Base-by-base conservation (phyloP, 495 filamentous ascomycete genomes). In the Penicillium canescens region DNA sequence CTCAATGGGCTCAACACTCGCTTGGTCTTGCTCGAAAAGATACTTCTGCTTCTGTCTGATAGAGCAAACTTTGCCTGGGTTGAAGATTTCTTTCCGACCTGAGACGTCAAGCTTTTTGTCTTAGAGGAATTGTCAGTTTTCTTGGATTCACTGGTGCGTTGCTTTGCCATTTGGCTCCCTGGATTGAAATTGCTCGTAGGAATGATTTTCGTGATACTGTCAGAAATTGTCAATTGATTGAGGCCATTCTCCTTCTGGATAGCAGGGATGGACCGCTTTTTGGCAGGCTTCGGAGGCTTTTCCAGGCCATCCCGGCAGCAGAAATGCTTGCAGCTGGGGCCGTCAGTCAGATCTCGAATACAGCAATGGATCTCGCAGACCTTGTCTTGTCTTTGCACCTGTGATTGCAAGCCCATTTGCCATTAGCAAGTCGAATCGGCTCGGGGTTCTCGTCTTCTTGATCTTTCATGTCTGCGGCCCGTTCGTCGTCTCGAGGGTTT, bases 261-360 rank as follows among this genome's bases (percentile, higher is more conserved):
- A 6, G 21, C 13, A 0, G 31, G 41, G 2, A 34, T 20, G 6
- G 58, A 20, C 26, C 56, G 66, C 42, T 66, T 77, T 38, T 74
- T 78, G n/a, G 71, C 66, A 1, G 73, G 67, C 53, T 86, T 91
- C 6, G 87, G 85, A 31, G 83, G 87, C 49, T 89, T 95, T 31
- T 92, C 87, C 5, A 94, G 61, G 2, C 93, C 93, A 42, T 96
- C 89, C n/a, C 82, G 84, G 65, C 94, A 98, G 61, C 94, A 98
- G 34, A 84, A 69, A 60, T 98, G 94, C 60, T 86, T 89, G 70
- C 87, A 91, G 37, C 83, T 86, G 49, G 1, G n/a, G 14, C n/a
- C 1, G 3, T 67, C 13, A 64, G 58, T 33, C 42, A 13, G 13
- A 26, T 20, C 6, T 5, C 12, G 60, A 70, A 12, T 3, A 21